phyloP scores from a whole-genome alignment of 2,329 filamentous ascomycete species.

The Ceratocystis alfenasii region DNA sequence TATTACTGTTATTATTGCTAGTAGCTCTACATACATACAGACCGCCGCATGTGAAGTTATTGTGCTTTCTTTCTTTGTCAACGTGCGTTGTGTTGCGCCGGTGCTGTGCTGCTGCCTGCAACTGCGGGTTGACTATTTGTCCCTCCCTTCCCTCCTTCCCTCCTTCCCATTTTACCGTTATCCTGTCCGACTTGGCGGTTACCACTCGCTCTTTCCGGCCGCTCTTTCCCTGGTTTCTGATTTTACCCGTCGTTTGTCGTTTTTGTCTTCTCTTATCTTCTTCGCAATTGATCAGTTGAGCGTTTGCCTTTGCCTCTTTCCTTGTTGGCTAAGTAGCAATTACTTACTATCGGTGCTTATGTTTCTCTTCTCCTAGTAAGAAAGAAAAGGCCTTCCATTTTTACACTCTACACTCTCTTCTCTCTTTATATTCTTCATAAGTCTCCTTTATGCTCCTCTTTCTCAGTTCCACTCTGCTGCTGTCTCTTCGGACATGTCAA shows the following conservation, averaged over 20 bases:
- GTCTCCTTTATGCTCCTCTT: neutral
- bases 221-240: neutral
- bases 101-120: no score
- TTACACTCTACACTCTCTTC: neutral
- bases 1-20: neutral
- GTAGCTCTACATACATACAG: neutral
- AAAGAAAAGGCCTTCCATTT: neutral
- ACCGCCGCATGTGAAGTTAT: neutral
- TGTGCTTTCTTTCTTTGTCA: neutral
- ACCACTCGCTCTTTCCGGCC: neutral
- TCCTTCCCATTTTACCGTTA: neutral
- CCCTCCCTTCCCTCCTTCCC: neutral
- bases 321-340: no score
- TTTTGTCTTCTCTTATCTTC: neutral
- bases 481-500: slow-evolving; percentile 1
- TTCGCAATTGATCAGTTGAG: neutral
- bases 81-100: no score
- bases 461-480: neutral
- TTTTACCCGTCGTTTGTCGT: neutral
- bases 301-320: neutral
- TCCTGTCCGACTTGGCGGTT: neutral
- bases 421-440: neutral
- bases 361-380: neutral
- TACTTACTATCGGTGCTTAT: no score
- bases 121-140: neutral